Percentiles rank a stretch among this genome's conserved stretches.
phyloP scores from a whole-genome alignment of 257 asterid genomes.

The Paraleonurus japonicus region DNA sequence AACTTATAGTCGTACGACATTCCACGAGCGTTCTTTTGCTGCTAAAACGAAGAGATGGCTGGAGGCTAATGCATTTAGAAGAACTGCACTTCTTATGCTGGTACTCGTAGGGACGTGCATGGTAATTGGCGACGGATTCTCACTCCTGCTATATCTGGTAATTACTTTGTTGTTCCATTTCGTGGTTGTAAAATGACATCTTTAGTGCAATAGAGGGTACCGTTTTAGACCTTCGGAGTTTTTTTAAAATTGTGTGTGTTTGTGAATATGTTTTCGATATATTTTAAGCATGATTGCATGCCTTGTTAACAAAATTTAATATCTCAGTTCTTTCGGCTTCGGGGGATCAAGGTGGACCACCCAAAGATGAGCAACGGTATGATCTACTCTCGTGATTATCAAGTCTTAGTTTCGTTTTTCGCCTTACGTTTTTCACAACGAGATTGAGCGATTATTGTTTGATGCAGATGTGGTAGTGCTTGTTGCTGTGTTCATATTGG shows the following conservation, averaged over 20 bases:
- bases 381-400: slow-evolving; percentile 15
- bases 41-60: slow-evolving; percentile 90
- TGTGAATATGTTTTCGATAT: no score
- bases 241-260: no score
- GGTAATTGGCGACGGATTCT: slow-evolving; percentile 98
- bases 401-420: background rate
- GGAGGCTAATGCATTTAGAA: slow-evolving; percentile 65
- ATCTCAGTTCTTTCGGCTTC: slow-evolving; percentile 88
- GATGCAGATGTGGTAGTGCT: slow-evolving; percentile 79
- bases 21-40: slow-evolving; percentile 87
- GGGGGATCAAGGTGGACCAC: slow-evolving; percentile 85
- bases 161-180: background rate
- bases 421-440: background rate
- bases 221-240: no score
- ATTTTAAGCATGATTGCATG: no score
- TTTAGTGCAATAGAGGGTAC: no score
- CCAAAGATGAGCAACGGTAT: slow-evolving; percentile 87
- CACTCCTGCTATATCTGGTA: slow-evolving; percentile 98
- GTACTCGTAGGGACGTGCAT: slow-evolving; percentile 91
- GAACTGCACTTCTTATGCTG: slow-evolving; percentile 70
- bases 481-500: slow-evolving; percentile 81
- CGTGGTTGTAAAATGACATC: no score
- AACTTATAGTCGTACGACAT: slow-evolving; percentile 87
- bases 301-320: slow-evolving; percentile 20
- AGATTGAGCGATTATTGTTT: slow-evolving; percentile 23